Conservation (phyloP, 768 basidiomycete species). For the Mycena leptocephala region DNA sequence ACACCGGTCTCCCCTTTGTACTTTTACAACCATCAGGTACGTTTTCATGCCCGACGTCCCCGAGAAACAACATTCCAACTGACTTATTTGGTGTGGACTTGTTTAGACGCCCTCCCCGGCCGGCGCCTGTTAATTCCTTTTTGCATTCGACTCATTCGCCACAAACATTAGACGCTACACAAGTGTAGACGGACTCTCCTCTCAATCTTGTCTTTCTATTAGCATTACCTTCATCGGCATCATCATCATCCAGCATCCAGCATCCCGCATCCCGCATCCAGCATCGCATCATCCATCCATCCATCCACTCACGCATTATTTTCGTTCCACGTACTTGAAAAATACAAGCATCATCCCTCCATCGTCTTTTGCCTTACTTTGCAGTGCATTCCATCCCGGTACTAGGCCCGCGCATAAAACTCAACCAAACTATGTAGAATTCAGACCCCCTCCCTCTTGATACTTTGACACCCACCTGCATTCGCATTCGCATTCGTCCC, state of each 20-base stretch:
- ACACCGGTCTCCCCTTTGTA: not conserved
- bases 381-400: slow-evolving; percentile 19
- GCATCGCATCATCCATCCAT: not conserved
- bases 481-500: not conserved
- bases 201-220: slow-evolving; percentile 19
- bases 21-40: slow-evolving; percentile 11
- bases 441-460: not conserved
- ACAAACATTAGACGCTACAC: slow-evolving; percentile 12
- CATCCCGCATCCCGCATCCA: not conserved
- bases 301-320: not conserved
- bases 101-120: not conserved
- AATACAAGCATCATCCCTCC: not conserved
- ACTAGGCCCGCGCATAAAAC: slow-evolving; percentile 1
- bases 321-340: not conserved
- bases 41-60: not conserved
- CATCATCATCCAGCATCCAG: not conserved
- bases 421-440: slow-evolving; percentile 8
- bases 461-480: not conserved
- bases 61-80: slow-evolving; percentile 5
- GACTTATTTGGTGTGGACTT: not conserved
- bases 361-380: not conserved
- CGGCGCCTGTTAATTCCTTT: slow-evolving; percentile 16
- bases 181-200: slow-evolving; percentile 3
- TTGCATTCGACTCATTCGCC: slow-evolving; percentile 23
- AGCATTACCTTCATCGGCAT: not conserved